Percentiles rank a stretch among this genome's conserved stretches.
Evolutionary conservation across 208 protist genomes (phyloP).

Genomic region (Trichomonas tenax): DNA sequence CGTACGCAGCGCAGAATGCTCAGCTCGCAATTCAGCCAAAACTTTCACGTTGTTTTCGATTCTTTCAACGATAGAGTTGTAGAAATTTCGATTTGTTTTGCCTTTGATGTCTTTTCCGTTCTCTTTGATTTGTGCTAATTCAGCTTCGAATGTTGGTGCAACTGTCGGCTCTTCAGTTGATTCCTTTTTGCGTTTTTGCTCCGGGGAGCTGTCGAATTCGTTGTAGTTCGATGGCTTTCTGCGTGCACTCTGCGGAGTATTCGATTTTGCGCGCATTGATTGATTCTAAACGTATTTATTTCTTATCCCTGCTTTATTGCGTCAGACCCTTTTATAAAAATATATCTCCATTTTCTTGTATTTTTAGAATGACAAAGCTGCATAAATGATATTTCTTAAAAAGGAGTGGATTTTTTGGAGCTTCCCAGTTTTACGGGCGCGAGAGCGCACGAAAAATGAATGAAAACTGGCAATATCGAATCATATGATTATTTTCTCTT

Average conservation of each 20-base stretch:
- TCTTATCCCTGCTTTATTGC: not conserved
- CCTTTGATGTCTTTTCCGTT: conserved; percentile 4
- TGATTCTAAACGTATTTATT: not conserved
- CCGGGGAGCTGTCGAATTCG: not conserved
- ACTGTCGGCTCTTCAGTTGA: not conserved
- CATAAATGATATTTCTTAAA: no score
- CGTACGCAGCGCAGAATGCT: not conserved
- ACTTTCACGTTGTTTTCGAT: not conserved
- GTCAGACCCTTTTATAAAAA: no score
- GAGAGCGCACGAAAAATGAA: no score
- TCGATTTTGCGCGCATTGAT: not conserved
- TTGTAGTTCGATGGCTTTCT: not conserved
- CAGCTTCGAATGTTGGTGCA: not conserved
- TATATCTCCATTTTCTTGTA: no score
- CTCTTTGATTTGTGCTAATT: not conserved
- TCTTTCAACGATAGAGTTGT: not conserved
- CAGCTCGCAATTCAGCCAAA: not conserved
- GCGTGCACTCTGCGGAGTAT: not conserved
- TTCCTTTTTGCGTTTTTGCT: not conserved
- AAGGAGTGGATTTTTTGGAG: no score
- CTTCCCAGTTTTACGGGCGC: no score
- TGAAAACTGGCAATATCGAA: no score
- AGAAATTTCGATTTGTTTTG: not conserved
- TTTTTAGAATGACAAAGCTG: no score
- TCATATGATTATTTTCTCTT: no score